Evolutionary conservation across 306 rosid species (phyloP).

Genomic region (Lupinus albus): DNA sequence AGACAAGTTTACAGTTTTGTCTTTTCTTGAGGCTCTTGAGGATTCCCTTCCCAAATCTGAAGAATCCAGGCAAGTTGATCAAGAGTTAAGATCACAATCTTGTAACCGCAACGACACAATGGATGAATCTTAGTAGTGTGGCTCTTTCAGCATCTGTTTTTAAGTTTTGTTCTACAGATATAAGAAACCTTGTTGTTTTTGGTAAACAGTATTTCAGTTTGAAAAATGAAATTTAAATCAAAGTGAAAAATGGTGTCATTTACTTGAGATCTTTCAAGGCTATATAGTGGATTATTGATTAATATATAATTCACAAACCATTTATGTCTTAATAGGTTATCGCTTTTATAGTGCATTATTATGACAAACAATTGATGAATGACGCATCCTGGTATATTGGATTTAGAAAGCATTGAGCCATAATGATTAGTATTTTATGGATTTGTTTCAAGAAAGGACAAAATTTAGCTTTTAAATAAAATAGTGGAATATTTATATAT

Average conservation of each 20-base stretch:
- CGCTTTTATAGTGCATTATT: neutral
- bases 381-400: constrained; percentile 12
- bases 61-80: constrained; percentile 67
- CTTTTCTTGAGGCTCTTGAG: constrained; percentile 93
- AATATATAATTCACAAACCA: too few relatives aligned
- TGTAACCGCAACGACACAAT: constrained; percentile 61
- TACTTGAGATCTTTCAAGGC: constrained; percentile 33
- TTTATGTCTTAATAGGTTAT: neutral
- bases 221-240: constrained; percentile 29
- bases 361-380: too few relatives aligned
- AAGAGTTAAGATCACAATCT: constrained; percentile 73
- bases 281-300: constrained; percentile 25
- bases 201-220: constrained; percentile 35
- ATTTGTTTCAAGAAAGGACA: too few relatives aligned
- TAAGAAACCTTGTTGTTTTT: constrained; percentile 5
- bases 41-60: constrained; percentile 72
- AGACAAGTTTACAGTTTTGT: constrained; percentile 88
- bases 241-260: constrained; percentile 18
- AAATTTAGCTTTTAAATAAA: too few relatives aligned
- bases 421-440: too few relatives aligned
- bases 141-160: constrained; percentile 29
- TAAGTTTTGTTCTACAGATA: constrained; percentile 25
- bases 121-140: constrained; percentile 75
- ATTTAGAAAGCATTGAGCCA: neutral
- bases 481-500: too few relatives aligned